A percentile compares a stretch with the other conserved stretches of the same genome.
These are phyloP conservation scores for Beauveria sp. DNA, from an alignment of 2,329 filamentous ascomycete genomes.

Conservation along the genomic window DNA sequence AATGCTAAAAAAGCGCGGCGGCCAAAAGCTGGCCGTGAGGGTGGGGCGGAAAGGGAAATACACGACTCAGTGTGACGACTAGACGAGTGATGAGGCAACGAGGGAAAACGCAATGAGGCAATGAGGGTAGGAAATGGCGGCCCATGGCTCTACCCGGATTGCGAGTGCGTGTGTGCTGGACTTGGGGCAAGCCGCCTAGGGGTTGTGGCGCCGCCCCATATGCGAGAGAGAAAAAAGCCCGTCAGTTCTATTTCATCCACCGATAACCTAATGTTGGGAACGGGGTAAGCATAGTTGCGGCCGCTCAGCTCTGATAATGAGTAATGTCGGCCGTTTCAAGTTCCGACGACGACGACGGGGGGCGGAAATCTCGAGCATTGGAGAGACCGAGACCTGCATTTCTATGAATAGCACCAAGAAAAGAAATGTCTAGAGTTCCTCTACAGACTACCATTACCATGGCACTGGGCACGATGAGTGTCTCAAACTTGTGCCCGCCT, in stretches of 20 bases:
- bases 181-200: constrained; percentile 1
- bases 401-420: constrained; percentile 10
- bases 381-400: constrained; percentile 6
- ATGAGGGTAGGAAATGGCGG: neutral
- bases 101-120: neutral
- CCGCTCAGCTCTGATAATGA: no score
- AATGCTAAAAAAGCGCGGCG: no score
- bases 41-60: neutral
- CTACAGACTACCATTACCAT: neutral
- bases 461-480: neutral
- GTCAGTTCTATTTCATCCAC: neutral
- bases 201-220: constrained; percentile 10
- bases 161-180: neutral
- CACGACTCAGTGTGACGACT: constrained; percentile 4
- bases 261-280: no score
- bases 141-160: neutral
- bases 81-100: neutral
- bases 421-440: neutral
- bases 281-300: no score
- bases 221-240: neutral
- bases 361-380: neutral
- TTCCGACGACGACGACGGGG: no score
- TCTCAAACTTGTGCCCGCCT: neutral
- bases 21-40: neutral
- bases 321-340: no score